phyloP scores from a whole-genome alignment of 352 stramenopile genomes.

The Globisporangium nodosum region DNA sequence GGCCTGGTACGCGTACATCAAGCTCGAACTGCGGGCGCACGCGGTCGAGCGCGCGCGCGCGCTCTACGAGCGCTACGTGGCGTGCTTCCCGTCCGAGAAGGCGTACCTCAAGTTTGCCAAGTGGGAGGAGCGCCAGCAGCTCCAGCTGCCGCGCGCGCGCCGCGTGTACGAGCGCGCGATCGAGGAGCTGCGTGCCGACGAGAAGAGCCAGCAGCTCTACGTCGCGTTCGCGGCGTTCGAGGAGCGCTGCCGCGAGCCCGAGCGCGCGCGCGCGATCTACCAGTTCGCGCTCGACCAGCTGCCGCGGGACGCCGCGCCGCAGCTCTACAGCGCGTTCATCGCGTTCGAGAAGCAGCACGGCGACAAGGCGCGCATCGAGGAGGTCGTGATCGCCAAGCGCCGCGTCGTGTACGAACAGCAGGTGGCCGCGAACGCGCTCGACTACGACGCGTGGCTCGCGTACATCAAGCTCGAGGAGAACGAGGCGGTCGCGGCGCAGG shows the following conservation, averaged over 20 bases:
- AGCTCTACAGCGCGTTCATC: slow-evolving; percentile 96
- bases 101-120: slow-evolving; percentile 98
- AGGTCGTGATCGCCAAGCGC: slow-evolving; percentile 94
- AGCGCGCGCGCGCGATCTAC: slow-evolving; percentile 88
- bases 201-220: slow-evolving; percentile 87
- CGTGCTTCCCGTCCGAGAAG: slow-evolving; percentile 84
- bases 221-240: slow-evolving; percentile 96
- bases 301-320: slow-evolving; percentile 83
- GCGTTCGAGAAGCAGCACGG: slow-evolving; percentile 99
- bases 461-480: slow-evolving; percentile 97
- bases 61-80: slow-evolving; percentile 94
- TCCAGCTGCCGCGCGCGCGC: slow-evolving; percentile 89
- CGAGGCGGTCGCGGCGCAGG: slow-evolving; percentile 50
- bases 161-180: slow-evolving; percentile 94
- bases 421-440: slow-evolving; percentile 85
- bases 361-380: slow-evolving; percentile 93
- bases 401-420: slow-evolving; percentile 94
- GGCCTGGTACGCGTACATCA: slow-evolving; percentile 97
- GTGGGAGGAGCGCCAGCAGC: slow-evolving; percentile 96
- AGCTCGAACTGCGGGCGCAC: slow-evolving; percentile 95
- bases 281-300: slow-evolving; percentile 79
- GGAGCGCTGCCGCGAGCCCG: slow-evolving; percentile 93
- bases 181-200: slow-evolving; percentile 83
- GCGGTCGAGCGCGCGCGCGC: slow-evolving; percentile 81
- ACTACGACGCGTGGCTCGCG: slow-evolving; percentile 99